Evolutionary conservation across 2,329 filamentous ascomycete genomes (phyloP).

Genomic region (Penicillium nordicum): DNA sequence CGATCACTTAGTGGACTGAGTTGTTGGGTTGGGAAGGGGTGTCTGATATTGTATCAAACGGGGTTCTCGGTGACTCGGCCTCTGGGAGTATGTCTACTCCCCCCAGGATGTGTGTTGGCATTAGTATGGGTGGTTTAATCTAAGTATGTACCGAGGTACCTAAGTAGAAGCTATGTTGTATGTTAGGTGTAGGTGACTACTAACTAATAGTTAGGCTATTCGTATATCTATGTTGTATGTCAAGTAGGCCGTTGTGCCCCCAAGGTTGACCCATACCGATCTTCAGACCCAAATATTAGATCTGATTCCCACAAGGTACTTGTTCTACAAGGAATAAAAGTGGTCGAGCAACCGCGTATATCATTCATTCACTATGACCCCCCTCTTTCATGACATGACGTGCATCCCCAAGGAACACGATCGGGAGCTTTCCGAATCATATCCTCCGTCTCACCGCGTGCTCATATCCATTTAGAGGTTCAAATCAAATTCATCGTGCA

Average conservation of each 20-base stretch:
- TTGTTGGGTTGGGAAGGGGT: background rate
- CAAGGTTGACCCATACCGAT: slow-evolving; percentile 7
- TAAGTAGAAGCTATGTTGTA: background rate
- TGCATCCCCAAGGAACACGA: background rate
- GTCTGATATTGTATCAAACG: slow-evolving; percentile 4
- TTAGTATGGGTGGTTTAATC: background rate
- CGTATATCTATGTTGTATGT: background rate
- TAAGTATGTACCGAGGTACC: background rate
- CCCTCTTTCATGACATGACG: slow-evolving; percentile 1
- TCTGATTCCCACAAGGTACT: slow-evolving; percentile 25
- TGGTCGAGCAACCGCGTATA: slow-evolving; percentile 7
- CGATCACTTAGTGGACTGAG: background rate
- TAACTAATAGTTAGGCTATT: too few relatives aligned
- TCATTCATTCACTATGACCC: slow-evolving; percentile 7
- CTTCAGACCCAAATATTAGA: slow-evolving; percentile 12
- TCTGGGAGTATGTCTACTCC: background rate
- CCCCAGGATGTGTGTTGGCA: background rate
- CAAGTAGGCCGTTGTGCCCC: slow-evolving; percentile 5
- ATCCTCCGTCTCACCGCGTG: slow-evolving; percentile 1
- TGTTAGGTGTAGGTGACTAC: background rate
- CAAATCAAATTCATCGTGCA: background rate
- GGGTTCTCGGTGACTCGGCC: background rate
- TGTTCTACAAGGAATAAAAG: slow-evolving; percentile 18
- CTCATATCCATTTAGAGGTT: background rate
- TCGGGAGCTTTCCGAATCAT: background rate